Conservation (phyloP, 2,329 filamentous ascomycete species). For the Paracorniculantispora psalliotae region DNA sequence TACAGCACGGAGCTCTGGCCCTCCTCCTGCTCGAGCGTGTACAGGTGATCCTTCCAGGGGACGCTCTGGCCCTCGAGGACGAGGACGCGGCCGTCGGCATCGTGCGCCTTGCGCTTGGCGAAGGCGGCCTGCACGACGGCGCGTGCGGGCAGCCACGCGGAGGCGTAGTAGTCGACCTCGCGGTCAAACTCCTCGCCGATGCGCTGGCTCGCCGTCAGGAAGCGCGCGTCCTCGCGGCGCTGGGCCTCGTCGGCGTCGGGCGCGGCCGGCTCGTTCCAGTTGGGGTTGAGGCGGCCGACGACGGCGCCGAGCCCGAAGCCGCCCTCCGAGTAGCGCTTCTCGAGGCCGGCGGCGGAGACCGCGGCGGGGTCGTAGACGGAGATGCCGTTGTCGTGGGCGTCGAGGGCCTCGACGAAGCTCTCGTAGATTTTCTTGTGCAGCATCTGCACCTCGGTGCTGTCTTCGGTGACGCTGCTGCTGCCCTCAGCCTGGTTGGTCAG, state of each 20-base stretch:
- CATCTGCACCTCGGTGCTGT: conserved; percentile 62
- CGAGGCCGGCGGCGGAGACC: conserved; percentile 63
- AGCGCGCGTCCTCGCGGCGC: conserved; percentile 72
- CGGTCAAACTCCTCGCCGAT: conserved; percentile 86
- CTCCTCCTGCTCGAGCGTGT: conserved; percentile 75
- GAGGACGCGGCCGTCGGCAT: conserved; percentile 72
- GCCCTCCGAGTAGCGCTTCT: conserved; percentile 78
- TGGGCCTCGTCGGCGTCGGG: conserved; percentile 39
- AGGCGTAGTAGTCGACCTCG: conserved; percentile 70
- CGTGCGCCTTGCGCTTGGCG: conserved; percentile 58
- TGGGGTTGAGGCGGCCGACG: conserved; percentile 73
- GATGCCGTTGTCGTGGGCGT: conserved; percentile 97
- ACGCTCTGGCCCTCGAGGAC: conserved; percentile 73
- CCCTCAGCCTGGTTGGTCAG: conserved; percentile 30
- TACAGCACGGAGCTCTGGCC: conserved; percentile 63
- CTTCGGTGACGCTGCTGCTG: conserved; percentile 42
- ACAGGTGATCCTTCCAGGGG: conserved; percentile 96
- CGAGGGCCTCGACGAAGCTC: conserved; percentile 90
- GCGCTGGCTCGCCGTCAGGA: conserved; percentile 69
- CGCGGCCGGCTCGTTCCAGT: conserved; percentile 65
- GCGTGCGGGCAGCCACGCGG: conserved; percentile 83
- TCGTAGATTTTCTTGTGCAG: conserved; percentile 88
- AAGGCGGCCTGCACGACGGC: conserved; percentile 74
- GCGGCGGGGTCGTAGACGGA: conserved; percentile 70
- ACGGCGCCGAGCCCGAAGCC: conserved; percentile 81